Percentiles rank a stretch among this genome's conserved stretches.
These are phyloP conservation scores for Haematococcus lacustris DNA, from an alignment of 139 green algal genomes.

Conservation along the genomic window DNA sequence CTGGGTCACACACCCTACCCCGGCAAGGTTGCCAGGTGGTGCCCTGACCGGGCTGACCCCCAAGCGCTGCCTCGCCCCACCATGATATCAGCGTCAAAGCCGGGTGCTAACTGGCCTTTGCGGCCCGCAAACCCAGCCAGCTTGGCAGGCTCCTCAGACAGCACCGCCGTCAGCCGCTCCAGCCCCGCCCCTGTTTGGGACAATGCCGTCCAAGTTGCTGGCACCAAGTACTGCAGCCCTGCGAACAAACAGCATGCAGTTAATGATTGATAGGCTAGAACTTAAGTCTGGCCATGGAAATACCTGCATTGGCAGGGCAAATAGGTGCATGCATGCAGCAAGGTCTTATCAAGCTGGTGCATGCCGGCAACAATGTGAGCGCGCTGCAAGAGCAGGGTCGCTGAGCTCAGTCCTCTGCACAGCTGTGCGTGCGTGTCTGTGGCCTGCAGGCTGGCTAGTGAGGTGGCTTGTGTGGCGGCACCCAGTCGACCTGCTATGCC, in stretches of 20 bases:
- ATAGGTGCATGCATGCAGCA: background rate
- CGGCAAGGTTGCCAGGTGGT: too few relatives aligned
- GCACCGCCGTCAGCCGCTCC: constrained; percentile 20
- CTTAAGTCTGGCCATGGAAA: background rate
- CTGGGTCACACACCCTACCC: too few relatives aligned
- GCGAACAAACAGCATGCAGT: background rate
- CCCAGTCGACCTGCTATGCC: constrained; percentile 68
- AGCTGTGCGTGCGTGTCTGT: background rate
- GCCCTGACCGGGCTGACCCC: too few relatives aligned
- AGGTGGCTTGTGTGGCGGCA: background rate
- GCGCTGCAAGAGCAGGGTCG: background rate
- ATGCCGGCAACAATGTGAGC: background rate
- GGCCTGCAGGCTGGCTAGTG: background rate
- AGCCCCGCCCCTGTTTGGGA: constrained; percentile 18
- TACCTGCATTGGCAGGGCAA: background rate
- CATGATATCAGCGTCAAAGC: constrained; percentile 84
- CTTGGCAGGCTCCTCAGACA: constrained; percentile 53
- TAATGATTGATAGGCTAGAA: background rate
- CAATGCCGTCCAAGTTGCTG: constrained; percentile 68
- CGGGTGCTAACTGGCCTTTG: constrained; percentile 65
- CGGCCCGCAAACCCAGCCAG: constrained; percentile 43
- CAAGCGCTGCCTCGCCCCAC: too few relatives aligned
- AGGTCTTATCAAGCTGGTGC: background rate
- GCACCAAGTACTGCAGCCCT: constrained; percentile 81
- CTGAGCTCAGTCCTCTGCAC: background rate